Percentiles rank a stretch among this genome's conserved stretches.
Conservation (phyloP, 2,329 filamentous ascomycete genomes). For the Penicillium sclerotigenum region DNA sequence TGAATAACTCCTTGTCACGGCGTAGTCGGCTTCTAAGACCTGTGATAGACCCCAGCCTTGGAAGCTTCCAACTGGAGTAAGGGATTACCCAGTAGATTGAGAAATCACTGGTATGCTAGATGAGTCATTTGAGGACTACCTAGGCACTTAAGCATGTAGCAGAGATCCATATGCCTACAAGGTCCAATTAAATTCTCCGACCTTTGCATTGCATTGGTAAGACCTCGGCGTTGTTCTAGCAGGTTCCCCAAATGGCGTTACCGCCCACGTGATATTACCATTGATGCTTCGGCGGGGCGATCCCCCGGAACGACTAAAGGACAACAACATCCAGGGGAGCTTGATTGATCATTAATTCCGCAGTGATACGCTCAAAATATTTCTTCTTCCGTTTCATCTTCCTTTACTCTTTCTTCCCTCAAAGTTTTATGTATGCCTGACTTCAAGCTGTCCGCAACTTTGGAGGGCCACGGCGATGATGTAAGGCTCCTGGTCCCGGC, state of each 20-base stretch:
- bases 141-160: background rate
- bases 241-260: conserved; percentile 24
- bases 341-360: conserved; percentile 11
- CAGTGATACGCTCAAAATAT: conserved; percentile 2
- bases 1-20: background rate
- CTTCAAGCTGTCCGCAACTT: conserved; percentile 89
- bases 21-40: background rate
- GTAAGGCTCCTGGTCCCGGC: conserved; percentile 52
- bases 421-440: conserved; percentile 60
- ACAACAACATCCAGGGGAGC: conserved; percentile 21
- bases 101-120: background rate
- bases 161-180: background rate
- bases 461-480: conserved; percentile 89
- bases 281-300: conserved; percentile 24
- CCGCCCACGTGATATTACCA: conserved; percentile 33
- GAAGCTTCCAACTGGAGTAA: background rate
- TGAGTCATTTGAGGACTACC: background rate
- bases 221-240: conserved; percentile 20
- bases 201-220: background rate
- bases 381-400: background rate
- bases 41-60: background rate
- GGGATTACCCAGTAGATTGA: background rate
- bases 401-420: background rate
- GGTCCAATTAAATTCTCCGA: background rate
- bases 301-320: conserved; percentile 26